Percentiles rank a stretch among this genome's conserved stretches.
Evolutionary conservation across 164 flowering plant genomes (phyloP).

Genomic region (Kalanchoe fedtschenkoi): DNA sequence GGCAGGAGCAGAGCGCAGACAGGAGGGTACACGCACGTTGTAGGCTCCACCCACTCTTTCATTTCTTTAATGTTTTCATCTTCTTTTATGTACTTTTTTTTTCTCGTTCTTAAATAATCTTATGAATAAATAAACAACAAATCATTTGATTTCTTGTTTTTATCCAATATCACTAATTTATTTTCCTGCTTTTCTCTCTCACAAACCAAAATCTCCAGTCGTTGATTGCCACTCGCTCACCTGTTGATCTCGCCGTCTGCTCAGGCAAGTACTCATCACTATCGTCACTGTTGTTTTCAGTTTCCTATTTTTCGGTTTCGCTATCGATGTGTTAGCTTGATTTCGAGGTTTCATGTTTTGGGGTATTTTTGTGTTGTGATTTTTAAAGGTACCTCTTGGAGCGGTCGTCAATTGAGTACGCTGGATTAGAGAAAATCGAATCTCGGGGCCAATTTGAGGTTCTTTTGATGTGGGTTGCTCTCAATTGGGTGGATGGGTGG

Average conservation of each 20-base stretch:
- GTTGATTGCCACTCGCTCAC: too few relatives aligned
- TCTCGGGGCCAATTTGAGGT: not conserved
- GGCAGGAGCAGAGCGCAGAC: not conserved
- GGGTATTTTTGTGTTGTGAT: too few relatives aligned
- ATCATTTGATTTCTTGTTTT: too few relatives aligned
- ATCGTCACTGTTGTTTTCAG: not conserved
- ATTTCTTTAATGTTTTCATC: too few relatives aligned
- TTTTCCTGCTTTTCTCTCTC: not conserved
- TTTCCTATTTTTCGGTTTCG: too few relatives aligned
- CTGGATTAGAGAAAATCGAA: not conserved
- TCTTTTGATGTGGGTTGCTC: slow-evolving; percentile 25
- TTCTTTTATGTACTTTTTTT: not conserved
- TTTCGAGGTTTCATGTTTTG: not conserved
- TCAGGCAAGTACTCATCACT: not conserved
- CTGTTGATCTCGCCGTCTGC: not conserved
- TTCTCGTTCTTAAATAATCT: too few relatives aligned
- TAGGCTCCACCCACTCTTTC: not conserved
- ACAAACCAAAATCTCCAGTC: not conserved
- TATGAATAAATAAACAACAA: not conserved
- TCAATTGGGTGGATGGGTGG: slow-evolving; percentile 32
- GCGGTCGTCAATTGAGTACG: not conserved
- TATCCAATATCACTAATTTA: not conserved
- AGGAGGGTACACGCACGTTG: not conserved
- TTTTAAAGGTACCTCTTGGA: not conserved
- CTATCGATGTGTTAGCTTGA: not conserved